Evolutionary conservation across 768 basidiomycete species (phyloP).

Genomic region (Phylloporus rhodoxanthus): DNA sequence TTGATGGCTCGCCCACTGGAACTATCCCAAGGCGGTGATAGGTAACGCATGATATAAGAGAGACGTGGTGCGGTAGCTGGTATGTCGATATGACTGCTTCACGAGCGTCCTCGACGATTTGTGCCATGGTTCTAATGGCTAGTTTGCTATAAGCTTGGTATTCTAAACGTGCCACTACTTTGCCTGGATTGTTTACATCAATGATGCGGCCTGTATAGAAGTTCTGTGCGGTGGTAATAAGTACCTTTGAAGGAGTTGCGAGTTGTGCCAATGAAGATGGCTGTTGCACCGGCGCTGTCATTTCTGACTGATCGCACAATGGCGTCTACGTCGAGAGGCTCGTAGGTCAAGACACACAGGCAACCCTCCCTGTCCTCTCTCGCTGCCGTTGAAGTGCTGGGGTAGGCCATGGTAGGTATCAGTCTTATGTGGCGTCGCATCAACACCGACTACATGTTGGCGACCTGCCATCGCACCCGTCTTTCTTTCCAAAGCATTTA

Average conservation of each 20-base stretch:
- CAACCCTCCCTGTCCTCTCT: constrained; percentile 21
- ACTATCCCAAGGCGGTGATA: constrained; percentile 76
- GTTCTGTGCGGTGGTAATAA: too few relatives aligned
- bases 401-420: constrained; percentile 15
- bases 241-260: constrained; percentile 85
- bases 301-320: constrained; percentile 61
- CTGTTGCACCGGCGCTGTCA: constrained; percentile 64
- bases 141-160: constrained; percentile 81
- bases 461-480: constrained; percentile 3
- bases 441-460: constrained; percentile 13
- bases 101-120: constrained; percentile 48
- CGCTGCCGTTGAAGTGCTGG: constrained; percentile 23
- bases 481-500: background rate
- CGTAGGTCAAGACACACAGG: constrained; percentile 52
- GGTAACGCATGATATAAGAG: constrained; percentile 55
- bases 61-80: constrained; percentile 24
- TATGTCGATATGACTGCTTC: constrained; percentile 24
- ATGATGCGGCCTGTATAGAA: constrained; percentile 7
- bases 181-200: constrained; percentile 40
- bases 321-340: constrained; percentile 46
- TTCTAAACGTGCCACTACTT: constrained; percentile 64
- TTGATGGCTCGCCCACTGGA: constrained; percentile 73
- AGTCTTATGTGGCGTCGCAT: too few relatives aligned
- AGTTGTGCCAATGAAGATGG: constrained; percentile 80
- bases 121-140: constrained; percentile 70